A percentile compares a stretch with the other conserved stretches of the same genome.
These are phyloP conservation scores for Pseudogymnoascus destructans DNA, from an alignment of 2,329 filamentous ascomycete genomes.

Conservation along the genomic window DNA sequence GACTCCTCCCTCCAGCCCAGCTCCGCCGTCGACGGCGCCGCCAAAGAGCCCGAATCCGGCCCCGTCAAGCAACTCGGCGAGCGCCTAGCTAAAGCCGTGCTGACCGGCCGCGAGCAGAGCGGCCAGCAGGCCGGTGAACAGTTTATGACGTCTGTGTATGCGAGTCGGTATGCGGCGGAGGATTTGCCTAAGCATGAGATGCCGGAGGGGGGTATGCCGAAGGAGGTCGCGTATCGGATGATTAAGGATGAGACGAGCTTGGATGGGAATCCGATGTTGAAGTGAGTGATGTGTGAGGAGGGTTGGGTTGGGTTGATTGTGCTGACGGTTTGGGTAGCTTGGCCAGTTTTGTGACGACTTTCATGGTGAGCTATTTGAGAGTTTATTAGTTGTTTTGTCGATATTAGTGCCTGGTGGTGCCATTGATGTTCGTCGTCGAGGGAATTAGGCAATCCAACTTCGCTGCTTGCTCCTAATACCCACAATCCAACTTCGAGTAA, in stretches of 20 bases:
- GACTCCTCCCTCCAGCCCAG: slow-evolving; percentile 17
- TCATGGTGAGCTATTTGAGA: slow-evolving; percentile 54
- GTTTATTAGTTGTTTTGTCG: not conserved
- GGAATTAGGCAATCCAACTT: not conserved
- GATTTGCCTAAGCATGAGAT: slow-evolving; percentile 77
- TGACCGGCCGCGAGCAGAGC: slow-evolving; percentile 21
- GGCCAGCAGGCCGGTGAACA: not conserved
- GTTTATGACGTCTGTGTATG: slow-evolving; percentile 51
- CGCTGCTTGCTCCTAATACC: not conserved
- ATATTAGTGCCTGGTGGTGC: not conserved
- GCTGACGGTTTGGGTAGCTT: slow-evolving; percentile 39
- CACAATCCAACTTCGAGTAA: not conserved
- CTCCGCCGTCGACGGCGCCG: slow-evolving; percentile 26
- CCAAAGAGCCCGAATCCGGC: slow-evolving; percentile 16
- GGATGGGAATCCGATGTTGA: slow-evolving; percentile 82
- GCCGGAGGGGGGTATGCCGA: slow-evolving; percentile 82
- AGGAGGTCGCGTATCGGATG: slow-evolving; percentile 87
- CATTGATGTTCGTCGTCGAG: not conserved
- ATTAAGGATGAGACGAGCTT: slow-evolving; percentile 90
- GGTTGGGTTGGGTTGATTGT: not conserved
- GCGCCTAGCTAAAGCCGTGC: slow-evolving; percentile 33
- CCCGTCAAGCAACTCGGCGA: slow-evolving; percentile 24
- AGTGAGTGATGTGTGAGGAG: slow-evolving; percentile 35
- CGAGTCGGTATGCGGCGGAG: slow-evolving; percentile 66
- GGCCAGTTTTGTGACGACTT: slow-evolving; percentile 88